Evolutionary conservation across 495 filamentous ascomycete genomes (phyloP).

Genomic region (Xylaria intraflava): DNA sequence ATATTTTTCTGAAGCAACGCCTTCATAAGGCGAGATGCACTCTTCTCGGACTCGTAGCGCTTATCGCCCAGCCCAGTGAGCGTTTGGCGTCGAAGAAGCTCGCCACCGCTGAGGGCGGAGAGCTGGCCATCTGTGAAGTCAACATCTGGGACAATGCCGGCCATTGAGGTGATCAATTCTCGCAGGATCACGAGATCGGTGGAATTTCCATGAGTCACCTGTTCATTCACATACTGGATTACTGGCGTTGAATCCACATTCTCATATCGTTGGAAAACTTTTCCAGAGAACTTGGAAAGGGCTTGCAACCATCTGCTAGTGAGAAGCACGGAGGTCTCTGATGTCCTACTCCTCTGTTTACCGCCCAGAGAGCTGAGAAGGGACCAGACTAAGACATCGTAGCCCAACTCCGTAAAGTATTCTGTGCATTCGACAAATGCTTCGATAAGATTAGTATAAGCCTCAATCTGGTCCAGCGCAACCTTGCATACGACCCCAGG

Average conservation of each 20-base stretch:
- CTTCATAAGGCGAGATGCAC: slow-evolving; percentile 70
- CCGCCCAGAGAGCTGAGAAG: slow-evolving; percentile 74
- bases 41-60: slow-evolving; percentile 55
- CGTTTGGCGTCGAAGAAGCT: slow-evolving; percentile 68
- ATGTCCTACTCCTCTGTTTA: slow-evolving; percentile 67
- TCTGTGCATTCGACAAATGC: slow-evolving; percentile 87
- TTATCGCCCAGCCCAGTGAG: slow-evolving; percentile 71
- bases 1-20: slow-evolving; percentile 65
- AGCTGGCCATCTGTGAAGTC: slow-evolving; percentile 84
- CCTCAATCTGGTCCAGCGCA: slow-evolving; percentile 79
- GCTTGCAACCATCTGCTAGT: slow-evolving; percentile 87
- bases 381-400: slow-evolving; percentile 86
- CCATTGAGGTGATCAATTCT: slow-evolving; percentile 84
- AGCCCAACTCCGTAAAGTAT: slow-evolving; percentile 86
- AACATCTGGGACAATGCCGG: slow-evolving; percentile 76
- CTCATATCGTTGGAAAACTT: slow-evolving; percentile 72
- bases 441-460: slow-evolving; percentile 87
- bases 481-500: slow-evolving; percentile 89
- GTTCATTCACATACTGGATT: slow-evolving; percentile 79
- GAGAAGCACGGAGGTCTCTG: slow-evolving; percentile 70
- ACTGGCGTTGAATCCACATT: slow-evolving; percentile 81
- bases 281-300: slow-evolving; percentile 75
- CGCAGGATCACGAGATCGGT: slow-evolving; percentile 84
- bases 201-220: slow-evolving; percentile 71
- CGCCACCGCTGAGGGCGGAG: slow-evolving; percentile 78